phyloP scores from a whole-genome alignment of 371 early-diverging fungal species.

The Mortierella sp. region DNA sequence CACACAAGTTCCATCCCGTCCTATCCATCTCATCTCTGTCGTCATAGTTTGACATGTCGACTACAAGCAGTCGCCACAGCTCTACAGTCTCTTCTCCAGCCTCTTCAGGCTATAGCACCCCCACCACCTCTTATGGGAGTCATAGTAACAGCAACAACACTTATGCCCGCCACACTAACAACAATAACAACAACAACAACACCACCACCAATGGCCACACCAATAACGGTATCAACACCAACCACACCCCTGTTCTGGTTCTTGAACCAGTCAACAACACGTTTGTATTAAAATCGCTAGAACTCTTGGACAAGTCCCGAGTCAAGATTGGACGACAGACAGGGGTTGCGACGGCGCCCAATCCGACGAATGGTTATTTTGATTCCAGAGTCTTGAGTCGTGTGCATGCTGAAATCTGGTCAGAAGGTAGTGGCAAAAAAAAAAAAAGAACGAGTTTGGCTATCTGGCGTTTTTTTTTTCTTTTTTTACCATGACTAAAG shows the following conservation, averaged over 20 bases:
- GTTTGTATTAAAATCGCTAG: slow-evolving; percentile 73
- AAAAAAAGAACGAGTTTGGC: no score
- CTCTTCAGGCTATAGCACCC: background rate
- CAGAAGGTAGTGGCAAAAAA: no score
- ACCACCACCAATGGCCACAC: no score
- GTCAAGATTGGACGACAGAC: slow-evolving; percentile 84
- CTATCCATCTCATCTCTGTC: slow-evolving; percentile 37
- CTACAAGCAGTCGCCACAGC: slow-evolving; percentile 44
- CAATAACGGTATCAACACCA: background rate
- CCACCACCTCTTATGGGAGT: background rate
- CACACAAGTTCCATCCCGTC: no score
- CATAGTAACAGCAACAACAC: no score
- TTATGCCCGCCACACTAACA: no score
- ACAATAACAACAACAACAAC: no score
- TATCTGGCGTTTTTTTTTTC: slow-evolving; percentile 9
- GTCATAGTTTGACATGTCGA: slow-evolving; percentile 16
- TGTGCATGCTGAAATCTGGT: slow-evolving; percentile 87
- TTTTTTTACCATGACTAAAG: background rate
- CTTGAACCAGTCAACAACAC: slow-evolving; percentile 69
- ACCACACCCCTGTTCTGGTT: slow-evolving; percentile 51
- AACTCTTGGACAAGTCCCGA: slow-evolving; percentile 61
- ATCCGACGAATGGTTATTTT: slow-evolving; percentile 81
- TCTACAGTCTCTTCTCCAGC: slow-evolving; percentile 21
- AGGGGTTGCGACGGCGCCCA: slow-evolving; percentile 71
- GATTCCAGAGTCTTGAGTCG: slow-evolving; percentile 89